These are phyloP conservation scores for Balansia obtecta DNA, from an alignment of 2,329 filamentous ascomycete genomes.

Conservation along the genomic window DNA sequence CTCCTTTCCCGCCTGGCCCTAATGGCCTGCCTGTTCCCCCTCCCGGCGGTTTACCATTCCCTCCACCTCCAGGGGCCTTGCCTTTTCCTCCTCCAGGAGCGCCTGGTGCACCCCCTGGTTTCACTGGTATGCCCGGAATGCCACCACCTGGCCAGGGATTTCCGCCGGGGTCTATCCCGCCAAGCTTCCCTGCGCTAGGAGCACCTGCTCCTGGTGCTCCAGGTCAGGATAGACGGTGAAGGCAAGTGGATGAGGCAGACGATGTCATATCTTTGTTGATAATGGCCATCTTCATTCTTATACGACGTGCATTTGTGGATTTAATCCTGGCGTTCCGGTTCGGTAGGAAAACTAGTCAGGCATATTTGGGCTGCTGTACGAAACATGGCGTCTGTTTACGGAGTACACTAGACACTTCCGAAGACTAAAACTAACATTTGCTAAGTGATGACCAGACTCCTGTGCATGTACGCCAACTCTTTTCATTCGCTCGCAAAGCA, in stretches of 20 bases:
- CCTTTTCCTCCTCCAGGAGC: conserved; percentile 28
- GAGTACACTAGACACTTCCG: background rate
- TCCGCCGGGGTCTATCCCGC: conserved; percentile 22
- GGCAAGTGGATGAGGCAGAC: background rate
- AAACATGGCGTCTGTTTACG: background rate
- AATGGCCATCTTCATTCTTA: conserved; percentile 3
- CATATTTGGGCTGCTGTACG: background rate
- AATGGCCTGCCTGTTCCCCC: conserved; percentile 27
- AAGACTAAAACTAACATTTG: background rate
- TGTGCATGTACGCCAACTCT: background rate
- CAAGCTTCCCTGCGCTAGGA: conserved; percentile 11
- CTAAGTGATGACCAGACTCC: background rate
- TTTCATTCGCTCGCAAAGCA: background rate
- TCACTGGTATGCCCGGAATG: conserved; percentile 24
- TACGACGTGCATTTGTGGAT: conserved; percentile 16
- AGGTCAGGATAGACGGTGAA: conserved; percentile 28
- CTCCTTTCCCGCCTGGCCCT: conserved; percentile 29
- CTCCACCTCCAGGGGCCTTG: conserved; percentile 23
- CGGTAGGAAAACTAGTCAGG: background rate
- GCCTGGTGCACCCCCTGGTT: conserved; percentile 15
- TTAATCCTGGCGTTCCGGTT: conserved; percentile 19
- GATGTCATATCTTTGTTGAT: background rate
- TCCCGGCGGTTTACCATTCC: conserved; percentile 23
- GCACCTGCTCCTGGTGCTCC: conserved; percentile 15
- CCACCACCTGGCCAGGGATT: conserved; percentile 32